Evolutionary conservation across 352 stramenopile genomes (phyloP).

Genomic region (Hyaloperonospora arabidopsidis): DNA sequence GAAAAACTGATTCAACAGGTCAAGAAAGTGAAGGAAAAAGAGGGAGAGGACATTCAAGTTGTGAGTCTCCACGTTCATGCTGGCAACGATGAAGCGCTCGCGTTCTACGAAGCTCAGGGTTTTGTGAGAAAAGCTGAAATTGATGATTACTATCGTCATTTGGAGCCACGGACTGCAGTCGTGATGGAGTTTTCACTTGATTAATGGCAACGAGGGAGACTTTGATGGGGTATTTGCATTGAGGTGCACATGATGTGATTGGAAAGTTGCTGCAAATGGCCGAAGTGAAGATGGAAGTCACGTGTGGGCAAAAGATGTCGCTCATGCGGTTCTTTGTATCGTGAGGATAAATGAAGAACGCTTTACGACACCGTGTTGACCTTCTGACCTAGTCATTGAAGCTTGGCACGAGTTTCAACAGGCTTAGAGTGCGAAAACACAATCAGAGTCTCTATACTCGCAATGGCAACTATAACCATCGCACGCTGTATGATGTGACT

Average conservation of each 20-base stretch:
- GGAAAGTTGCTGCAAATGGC: too few species aligned
- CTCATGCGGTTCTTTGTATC: constrained; percentile 83
- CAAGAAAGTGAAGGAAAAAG: constrained; percentile 11
- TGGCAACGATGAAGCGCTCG: constrained; percentile 48
- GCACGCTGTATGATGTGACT: constrained; percentile 88
- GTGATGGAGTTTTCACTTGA: constrained; percentile 37
- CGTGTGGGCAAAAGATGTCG: constrained; percentile 89
- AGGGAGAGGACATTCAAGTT: constrained; percentile 10
- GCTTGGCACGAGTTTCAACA: constrained; percentile 53
- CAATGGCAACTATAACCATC: constrained; percentile 55
- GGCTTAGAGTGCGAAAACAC: constrained; percentile 96
- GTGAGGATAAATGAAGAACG: constrained; percentile 74
- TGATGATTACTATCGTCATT: constrained; percentile 58
- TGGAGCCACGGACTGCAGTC: constrained; percentile 46
- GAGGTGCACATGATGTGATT: too few species aligned
- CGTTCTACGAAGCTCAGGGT: constrained; percentile 48
- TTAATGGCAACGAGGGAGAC: constrained; percentile 1
- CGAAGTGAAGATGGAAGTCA: constrained; percentile 51
- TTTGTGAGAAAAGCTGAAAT: constrained; percentile 39
- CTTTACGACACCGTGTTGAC: constrained; percentile 37
- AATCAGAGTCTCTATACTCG: constrained; percentile 90
- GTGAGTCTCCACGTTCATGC: constrained; percentile 57
- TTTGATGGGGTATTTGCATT: too few species aligned
- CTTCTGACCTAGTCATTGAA: not conserved
- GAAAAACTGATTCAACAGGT: constrained; percentile 31